phyloP scores from a whole-genome alignment of 768 basidiomycete species.

The Cystobasidium ongulense region DNA sequence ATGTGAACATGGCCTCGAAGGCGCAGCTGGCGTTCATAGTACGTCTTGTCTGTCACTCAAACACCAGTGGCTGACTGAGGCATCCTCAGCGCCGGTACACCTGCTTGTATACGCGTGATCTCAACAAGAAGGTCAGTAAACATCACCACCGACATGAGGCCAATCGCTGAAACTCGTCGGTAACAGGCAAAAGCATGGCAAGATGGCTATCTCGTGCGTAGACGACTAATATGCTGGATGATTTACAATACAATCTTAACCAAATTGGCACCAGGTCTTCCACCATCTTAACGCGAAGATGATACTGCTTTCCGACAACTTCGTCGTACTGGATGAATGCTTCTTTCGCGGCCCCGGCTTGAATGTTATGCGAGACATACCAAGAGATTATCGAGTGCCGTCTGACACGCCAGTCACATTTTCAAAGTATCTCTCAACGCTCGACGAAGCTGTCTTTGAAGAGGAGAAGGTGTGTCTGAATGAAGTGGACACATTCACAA shows the following conservation, averaged over 20 bases:
- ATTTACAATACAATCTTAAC: too few species aligned
- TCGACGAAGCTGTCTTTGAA: constrained; percentile 24
- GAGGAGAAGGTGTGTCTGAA: constrained; percentile 22
- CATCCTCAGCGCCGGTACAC: constrained; percentile 17
- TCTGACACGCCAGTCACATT: constrained; percentile 1
- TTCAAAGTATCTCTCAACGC: constrained; percentile 3
- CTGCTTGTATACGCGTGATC: constrained; percentile 30
- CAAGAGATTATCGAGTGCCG: neutral
- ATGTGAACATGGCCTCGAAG: neutral
- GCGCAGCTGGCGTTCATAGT: constrained; percentile 3
- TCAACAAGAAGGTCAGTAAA: constrained; percentile 18
- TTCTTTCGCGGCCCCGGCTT: constrained; percentile 17
- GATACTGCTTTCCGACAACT: constrained; percentile 7
- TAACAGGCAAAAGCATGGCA: constrained; percentile 22
- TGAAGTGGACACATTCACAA: neutral
- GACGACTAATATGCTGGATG: too few species aligned
- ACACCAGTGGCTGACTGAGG: neutral
- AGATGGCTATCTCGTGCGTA: constrained; percentile 24
- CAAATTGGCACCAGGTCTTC: neutral
- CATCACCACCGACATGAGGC: neutral
- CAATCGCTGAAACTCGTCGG: neutral
- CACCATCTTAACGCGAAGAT: constrained; percentile 29
- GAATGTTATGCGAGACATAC: neutral
- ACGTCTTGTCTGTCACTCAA: neutral
- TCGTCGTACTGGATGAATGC: constrained; percentile 19